Percentiles rank a stretch among this genome's conserved stretches.
phyloP scores from a whole-genome alignment of 2,329 filamentous ascomycete species.

The Colletotrichum phormii region DNA sequence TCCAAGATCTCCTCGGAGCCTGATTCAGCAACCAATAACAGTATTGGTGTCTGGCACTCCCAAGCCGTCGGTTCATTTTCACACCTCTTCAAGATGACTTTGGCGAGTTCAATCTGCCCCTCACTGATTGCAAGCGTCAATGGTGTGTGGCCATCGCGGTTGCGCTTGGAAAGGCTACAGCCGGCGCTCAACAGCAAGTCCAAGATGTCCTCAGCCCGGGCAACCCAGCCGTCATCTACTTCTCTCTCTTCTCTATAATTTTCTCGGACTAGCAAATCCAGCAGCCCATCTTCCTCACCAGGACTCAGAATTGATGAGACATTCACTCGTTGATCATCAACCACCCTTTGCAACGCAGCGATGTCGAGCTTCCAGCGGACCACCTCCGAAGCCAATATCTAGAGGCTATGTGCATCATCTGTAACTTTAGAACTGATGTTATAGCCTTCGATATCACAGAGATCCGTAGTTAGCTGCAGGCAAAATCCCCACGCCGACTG shows the following conservation, averaged over 20 bases:
- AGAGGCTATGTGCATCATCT: background rate
- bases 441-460: fast-evolving
- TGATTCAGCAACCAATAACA: no score
- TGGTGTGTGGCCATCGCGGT: background rate
- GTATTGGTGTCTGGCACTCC: no score
- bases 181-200: background rate
- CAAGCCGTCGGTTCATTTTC: no score
- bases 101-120: no score
- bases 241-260: fast-evolving
- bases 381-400: background rate
- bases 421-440: no score
- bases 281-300: background rate
- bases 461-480: fast-evolving
- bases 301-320: background rate
- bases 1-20: no score
- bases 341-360: background rate
- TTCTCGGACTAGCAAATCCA: background rate
- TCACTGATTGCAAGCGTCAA: background rate
- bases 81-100: fast-evolving
- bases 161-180: background rate
- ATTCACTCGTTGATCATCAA: background rate
- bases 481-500: background rate
- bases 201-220: background rate
- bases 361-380: background rate
- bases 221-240: background rate